Evolutionary conservation across 2,329 filamentous ascomycete species (phyloP).

Genomic region (Rutstroemia sp.): DNA sequence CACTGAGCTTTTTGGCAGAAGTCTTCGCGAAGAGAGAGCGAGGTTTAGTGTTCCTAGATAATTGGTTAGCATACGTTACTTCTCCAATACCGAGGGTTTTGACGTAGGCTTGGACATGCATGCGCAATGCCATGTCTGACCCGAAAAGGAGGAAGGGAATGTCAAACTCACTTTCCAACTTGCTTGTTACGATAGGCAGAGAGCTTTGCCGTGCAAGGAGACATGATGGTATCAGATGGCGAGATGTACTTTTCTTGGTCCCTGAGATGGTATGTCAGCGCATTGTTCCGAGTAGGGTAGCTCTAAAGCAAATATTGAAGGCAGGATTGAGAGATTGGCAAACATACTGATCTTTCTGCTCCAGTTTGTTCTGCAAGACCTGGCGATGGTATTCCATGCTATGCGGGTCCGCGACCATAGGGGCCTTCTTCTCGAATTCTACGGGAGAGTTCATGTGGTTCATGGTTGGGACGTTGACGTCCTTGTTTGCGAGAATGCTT

Average conservation of each 20-base stretch:
- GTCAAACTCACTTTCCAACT: conserved; percentile 59
- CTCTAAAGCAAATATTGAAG: neutral
- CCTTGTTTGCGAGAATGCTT: conserved; percentile 56
- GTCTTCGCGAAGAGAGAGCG: conserved; percentile 62
- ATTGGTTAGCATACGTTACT: conserved; percentile 15
- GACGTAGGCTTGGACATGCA: neutral
- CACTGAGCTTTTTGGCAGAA: conserved; percentile 52
- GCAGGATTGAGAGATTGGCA: neutral
- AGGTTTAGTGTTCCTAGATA: conserved; percentile 48
- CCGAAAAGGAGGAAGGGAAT: neutral
- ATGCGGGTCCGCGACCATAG: conserved; percentile 38
- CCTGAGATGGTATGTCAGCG: conserved; percentile 11
- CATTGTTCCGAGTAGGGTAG: no score
- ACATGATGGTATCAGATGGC: conserved; percentile 85
- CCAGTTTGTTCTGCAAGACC: conserved; percentile 65
- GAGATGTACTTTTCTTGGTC: conserved; percentile 53
- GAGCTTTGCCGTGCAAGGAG: conserved; percentile 77
- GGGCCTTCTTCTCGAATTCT: conserved; percentile 13
- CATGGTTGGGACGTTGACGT: conserved; percentile 51
- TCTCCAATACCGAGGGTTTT: neutral
- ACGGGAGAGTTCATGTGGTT: conserved; percentile 16
- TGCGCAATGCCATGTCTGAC: neutral
- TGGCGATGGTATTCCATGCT: conserved; percentile 74
- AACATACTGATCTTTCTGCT: conserved; percentile 52
- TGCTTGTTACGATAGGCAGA: conserved; percentile 75